These are phyloP conservation scores for Saccharomyces pastorianus DNA, from an alignment of 1,139 yeast species.

Conservation along the genomic window DNA sequence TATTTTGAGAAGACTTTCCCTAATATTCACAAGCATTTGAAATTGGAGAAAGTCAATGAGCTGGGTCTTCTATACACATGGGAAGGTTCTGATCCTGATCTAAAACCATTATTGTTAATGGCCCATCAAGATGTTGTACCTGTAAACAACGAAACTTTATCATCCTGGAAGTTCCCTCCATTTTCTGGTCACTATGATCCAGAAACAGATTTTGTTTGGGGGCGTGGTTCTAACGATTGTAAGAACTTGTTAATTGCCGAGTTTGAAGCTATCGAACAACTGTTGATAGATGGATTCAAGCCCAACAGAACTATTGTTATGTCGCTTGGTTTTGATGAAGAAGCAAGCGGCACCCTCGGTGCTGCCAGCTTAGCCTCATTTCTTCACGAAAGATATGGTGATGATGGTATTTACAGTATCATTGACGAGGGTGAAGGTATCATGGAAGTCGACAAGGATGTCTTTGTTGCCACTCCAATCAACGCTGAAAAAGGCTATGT, in stretches of 20 bases:
- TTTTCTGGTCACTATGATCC: constrained; percentile 65
- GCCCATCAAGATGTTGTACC: constrained; percentile 87
- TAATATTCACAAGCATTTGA: constrained; percentile 40
- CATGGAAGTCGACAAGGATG: constrained; percentile 36
- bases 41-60: constrained; percentile 51
- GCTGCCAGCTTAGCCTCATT: constrained; percentile 40
- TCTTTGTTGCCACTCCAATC: constrained; percentile 49
- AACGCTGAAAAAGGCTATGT: constrained; percentile 63
- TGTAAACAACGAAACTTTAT: constrained; percentile 49
- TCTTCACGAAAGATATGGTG: constrained; percentile 46
- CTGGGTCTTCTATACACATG: constrained; percentile 61
- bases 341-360: constrained; percentile 52
- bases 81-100: constrained; percentile 45
- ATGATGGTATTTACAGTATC: constrained; percentile 46
- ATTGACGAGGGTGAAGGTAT: constrained; percentile 56
- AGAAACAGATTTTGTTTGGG: constrained; percentile 39
- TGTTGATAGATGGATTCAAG: constrained; percentile 38
- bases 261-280: constrained; percentile 50
- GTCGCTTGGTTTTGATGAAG: constrained; percentile 71
- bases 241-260: constrained; percentile 51
- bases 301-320: constrained; percentile 52
- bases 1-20: constrained; percentile 56
- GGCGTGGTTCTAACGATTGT: constrained; percentile 62
- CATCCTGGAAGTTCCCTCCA: constrained; percentile 63
- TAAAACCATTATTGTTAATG: constrained; percentile 60